These are phyloP conservation scores for Barnettozyma salicaria DNA, from an alignment of 805 yeast genomes.

Conservation along the genomic window DNA sequence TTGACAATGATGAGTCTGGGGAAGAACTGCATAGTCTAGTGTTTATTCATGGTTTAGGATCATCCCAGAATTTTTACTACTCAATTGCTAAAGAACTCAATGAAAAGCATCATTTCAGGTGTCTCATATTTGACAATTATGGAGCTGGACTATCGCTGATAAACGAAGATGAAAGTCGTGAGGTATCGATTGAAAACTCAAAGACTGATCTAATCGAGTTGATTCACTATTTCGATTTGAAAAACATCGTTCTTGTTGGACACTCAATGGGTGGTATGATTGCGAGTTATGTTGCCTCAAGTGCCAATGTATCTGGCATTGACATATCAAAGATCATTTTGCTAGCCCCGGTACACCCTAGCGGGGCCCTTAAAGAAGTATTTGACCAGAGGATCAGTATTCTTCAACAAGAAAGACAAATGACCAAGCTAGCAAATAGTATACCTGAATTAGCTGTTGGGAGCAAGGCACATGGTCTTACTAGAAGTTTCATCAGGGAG, in stretches of 20 bases:
- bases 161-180: not conserved
- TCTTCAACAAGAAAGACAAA: not conserved
- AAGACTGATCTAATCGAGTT: slow-evolving; percentile 1
- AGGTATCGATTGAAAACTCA: not conserved
- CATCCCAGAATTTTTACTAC: slow-evolving; percentile 9
- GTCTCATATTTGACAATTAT: slow-evolving; percentile 8
- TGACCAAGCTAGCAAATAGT: slow-evolving; percentile 1
- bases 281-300: slow-evolving; percentile 1
- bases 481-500: slow-evolving; percentile 5
- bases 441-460: slow-evolving; percentile 5
- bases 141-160: slow-evolving; percentile 7
- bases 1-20: not conserved
- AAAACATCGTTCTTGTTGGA: slow-evolving; percentile 1
- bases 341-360: not conserved
- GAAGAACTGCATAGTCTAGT: not conserved
- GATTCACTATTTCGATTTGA: slow-evolving; percentile 1
- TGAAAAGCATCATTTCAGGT: not conserved
- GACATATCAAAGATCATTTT: not conserved
- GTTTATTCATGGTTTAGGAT: slow-evolving; percentile 10
- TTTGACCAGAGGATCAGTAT: slow-evolving; percentile 1
- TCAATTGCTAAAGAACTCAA: slow-evolving; percentile 6
- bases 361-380: not conserved
- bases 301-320: not conserved
- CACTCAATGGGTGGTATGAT: slow-evolving; percentile 11
- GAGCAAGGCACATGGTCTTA: not conserved